Conservation (phyloP, 805 yeast species). For the Lipomyces japonicus region DNA sequence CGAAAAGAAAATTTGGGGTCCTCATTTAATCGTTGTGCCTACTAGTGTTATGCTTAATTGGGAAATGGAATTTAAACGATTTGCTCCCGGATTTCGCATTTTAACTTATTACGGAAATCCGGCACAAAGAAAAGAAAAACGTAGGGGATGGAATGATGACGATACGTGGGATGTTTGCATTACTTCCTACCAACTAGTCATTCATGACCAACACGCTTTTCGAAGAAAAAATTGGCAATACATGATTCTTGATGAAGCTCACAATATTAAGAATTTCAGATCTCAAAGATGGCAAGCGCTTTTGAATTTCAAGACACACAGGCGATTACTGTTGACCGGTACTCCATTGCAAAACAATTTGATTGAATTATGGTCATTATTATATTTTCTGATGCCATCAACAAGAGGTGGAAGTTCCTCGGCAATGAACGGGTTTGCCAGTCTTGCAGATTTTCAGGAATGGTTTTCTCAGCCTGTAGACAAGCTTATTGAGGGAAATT, state of each 20-base stretch:
- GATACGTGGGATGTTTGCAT: constrained; percentile 96
- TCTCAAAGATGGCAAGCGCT: constrained; percentile 97
- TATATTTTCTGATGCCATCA: constrained; percentile 95
- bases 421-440: constrained; percentile 94
- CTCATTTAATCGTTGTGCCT: constrained; percentile 94
- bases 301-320: constrained; percentile 85
- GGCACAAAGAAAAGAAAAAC: constrained; percentile 89
- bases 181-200: constrained; percentile 95
- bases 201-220: constrained; percentile 93
- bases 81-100: constrained; percentile 97
- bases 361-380: constrained; percentile 91
- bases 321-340: constrained; percentile 86
- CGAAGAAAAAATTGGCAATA: constrained; percentile 91
- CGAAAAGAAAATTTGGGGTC: constrained; percentile 95
- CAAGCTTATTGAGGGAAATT: constrained; percentile 68
- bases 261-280: constrained; percentile 91
- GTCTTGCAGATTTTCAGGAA: constrained; percentile 89
- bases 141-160: constrained; percentile 96
- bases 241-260: constrained; percentile 97
- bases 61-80: constrained; percentile 99
- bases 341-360: constrained; percentile 95
- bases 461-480: constrained; percentile 99
- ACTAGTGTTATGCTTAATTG: constrained; percentile 96
- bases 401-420: constrained; percentile 49
- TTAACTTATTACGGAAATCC: constrained; percentile 96